Evolutionary conservation across 169 alveolate genomes (phyloP).

Genomic region (Eimeria mitis): DNA sequence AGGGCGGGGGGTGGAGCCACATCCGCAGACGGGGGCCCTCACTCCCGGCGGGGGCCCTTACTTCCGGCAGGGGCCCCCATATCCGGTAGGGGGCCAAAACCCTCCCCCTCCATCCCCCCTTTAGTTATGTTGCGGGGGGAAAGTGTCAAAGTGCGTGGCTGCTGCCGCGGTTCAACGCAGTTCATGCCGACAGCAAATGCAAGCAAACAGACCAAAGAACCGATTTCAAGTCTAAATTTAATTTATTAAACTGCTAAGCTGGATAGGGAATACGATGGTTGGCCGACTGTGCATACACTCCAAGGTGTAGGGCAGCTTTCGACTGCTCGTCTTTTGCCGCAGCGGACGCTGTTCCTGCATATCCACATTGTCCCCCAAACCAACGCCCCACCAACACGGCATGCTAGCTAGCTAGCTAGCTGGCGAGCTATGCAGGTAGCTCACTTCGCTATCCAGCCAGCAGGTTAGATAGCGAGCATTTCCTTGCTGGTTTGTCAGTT

Average conservation of each 20-base stretch:
- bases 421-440: neutral
- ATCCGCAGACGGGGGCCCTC: neutral
- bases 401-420: neutral
- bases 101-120: too few relatives aligned
- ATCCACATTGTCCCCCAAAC: neutral
- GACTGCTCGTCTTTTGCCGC: neutral
- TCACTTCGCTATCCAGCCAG: neutral
- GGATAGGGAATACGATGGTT: neutral
- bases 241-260: neutral
- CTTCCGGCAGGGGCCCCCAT: neutral
- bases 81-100: neutral
- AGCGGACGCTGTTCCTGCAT: neutral
- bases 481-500: neutral
- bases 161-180: neutral
- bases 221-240: neutral
- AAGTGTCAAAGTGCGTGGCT: neutral
- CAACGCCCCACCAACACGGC: neutral
- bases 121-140: neutral
- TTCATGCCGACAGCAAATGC: neutral
- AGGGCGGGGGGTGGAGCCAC: neutral
- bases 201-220: neutral
- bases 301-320: neutral
- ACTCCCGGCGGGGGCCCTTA: neutral
- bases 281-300: neutral
- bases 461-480: neutral